Evolutionary conservation across 129 eudicot genomes (phyloP).

Genomic region (Flaveria sonorensis): DNA sequence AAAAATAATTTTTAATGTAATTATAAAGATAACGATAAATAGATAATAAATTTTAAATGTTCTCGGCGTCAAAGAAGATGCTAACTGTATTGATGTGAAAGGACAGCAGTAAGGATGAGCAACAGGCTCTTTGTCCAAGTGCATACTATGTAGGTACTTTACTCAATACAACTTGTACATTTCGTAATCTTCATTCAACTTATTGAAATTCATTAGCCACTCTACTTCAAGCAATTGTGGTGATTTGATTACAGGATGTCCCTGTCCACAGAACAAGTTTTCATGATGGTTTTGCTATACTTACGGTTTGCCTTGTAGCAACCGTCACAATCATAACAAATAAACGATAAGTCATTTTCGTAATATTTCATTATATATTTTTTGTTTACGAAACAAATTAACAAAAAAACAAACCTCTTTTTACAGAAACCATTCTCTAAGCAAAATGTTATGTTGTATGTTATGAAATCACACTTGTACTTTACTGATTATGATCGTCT

Average conservation of each 20-base stretch:
- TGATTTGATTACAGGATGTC: background rate
- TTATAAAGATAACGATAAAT: too few relatives aligned
- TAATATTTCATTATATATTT: background rate
- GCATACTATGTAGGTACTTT: conserved; percentile 18
- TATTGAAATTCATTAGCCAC: conserved; percentile 5
- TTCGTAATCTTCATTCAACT: background rate
- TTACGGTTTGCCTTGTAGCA: background rate
- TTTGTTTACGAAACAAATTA: too few relatives aligned
- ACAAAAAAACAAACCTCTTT: too few relatives aligned
- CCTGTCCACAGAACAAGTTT: conserved; percentile 13
- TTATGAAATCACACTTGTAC: background rate
- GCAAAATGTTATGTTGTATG: background rate
- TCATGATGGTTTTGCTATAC: background rate
- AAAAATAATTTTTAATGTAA: too few relatives aligned
- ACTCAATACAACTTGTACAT: background rate
- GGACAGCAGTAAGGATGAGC: conserved; percentile 24
- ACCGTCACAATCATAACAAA: background rate
- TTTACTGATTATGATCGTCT: background rate
- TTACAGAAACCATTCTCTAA: too few relatives aligned
- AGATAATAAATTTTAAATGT: too few relatives aligned
- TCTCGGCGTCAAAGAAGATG: conserved; percentile 22
- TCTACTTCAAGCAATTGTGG: conserved; percentile 16
- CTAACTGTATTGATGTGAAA: conserved; percentile 35
- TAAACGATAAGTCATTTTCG: conserved; percentile 6
- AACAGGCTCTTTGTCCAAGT: conserved; percentile 28